A percentile compares a stretch with the other conserved stretches of the same genome.
These are phyloP conservation scores for Aspergillus arachidicola DNA, from an alignment of 2,329 filamentous ascomycete species.

Conservation along the genomic window DNA sequence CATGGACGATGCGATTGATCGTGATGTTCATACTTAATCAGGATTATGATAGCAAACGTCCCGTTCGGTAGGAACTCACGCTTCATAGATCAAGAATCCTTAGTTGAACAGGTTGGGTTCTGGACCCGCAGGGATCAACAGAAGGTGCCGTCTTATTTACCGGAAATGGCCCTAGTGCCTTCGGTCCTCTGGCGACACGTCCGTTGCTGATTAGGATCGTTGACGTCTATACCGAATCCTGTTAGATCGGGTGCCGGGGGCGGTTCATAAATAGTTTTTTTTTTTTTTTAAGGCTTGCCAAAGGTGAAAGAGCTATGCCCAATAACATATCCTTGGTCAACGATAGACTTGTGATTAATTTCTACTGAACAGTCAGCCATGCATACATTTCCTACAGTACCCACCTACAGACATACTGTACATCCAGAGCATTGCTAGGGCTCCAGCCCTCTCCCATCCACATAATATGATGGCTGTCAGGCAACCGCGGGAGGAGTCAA, in stretches of 20 bases:
- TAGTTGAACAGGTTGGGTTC: neutral
- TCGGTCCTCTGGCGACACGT: neutral
- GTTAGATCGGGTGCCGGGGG: slow-evolving; percentile 8
- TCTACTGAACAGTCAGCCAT: too few relatives aligned
- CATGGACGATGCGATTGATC: neutral
- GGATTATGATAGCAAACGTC: slow-evolving; percentile 2
- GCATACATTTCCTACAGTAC: too few relatives aligned
- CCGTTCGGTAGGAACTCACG: neutral
- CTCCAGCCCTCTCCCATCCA: neutral
- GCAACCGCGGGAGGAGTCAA: neutral
- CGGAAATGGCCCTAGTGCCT: neutral
- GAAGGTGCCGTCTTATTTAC: neutral
- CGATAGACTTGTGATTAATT: neutral
- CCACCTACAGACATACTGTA: neutral
- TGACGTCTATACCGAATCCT: slow-evolving; percentile 15
- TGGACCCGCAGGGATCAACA: slow-evolving; percentile 1
- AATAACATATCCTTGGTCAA: neutral
- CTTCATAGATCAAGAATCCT: neutral
- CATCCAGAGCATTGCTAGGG: neutral
- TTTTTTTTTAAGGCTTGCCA: neutral
- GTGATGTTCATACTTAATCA: neutral
- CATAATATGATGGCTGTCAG: neutral
- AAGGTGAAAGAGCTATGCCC: neutral
- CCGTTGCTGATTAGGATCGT: slow-evolving; percentile 14
- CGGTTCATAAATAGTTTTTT: slow-evolving; percentile 5